These are phyloP conservation scores for Yarrowia divulgata DNA, from an alignment of 805 yeast genomes.

Conservation along the genomic window DNA sequence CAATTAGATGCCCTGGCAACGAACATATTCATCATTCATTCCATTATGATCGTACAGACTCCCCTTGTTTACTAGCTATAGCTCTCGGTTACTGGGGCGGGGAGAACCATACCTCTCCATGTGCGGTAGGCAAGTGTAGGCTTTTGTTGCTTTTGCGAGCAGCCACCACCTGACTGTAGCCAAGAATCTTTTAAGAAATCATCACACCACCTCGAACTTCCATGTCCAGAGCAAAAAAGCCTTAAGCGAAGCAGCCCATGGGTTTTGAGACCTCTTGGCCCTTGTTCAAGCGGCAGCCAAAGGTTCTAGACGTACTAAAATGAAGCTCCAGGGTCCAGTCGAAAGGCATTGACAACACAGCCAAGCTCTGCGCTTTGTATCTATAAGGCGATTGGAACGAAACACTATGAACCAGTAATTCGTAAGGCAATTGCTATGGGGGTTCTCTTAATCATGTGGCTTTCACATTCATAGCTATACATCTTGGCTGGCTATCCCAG, in stretches of 20 bases:
- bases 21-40: not conserved
- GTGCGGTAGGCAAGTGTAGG: not conserved
- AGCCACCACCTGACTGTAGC: not conserved
- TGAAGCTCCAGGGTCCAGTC: not conserved
- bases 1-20: conserved; percentile 6
- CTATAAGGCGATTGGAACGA: not conserved
- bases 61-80: not conserved
- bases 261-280: not conserved
- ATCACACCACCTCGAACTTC: conserved; percentile 14
- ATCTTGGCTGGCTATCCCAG: not conserved
- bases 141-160: conserved; percentile 9
- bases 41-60: too few species aligned
- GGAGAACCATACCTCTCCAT: not conserved
- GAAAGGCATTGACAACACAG: not conserved
- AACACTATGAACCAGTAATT: too few species aligned
- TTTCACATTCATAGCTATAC: not conserved
- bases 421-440: too few species aligned
- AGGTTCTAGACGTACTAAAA: too few species aligned
- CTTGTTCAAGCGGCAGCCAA: not conserved
- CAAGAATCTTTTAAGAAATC: not conserved
- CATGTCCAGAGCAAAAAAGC: conserved; percentile 9
- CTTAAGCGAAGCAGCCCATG: not conserved
- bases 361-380: not conserved
- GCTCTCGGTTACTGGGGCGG: not conserved
- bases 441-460: not conserved